These are phyloP conservation scores for Pythium brassicae DNA, from an alignment of 352 stramenopile species.

Conservation along the genomic window DNA sequence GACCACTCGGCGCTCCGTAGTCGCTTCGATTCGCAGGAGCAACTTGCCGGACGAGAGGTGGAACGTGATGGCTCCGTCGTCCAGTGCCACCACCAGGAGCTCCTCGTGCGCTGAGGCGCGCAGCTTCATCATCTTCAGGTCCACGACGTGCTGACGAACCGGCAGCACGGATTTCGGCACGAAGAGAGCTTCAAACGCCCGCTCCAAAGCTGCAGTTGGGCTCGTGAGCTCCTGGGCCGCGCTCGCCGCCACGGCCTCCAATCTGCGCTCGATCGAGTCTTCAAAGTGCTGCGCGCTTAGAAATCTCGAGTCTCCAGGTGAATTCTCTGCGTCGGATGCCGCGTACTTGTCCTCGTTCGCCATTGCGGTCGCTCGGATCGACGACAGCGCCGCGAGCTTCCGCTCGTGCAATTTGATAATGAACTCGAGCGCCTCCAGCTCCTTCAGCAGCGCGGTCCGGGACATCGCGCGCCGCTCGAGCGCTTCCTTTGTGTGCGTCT, in stretches of 20 bases:
- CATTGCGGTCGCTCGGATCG: slow-evolving; percentile 17
- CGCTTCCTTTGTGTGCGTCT: neutral
- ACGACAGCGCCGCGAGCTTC: slow-evolving; percentile 30
- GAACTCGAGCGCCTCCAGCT: slow-evolving; percentile 27
- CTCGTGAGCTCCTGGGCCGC: neutral
- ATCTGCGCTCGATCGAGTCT: slow-evolving; percentile 11
- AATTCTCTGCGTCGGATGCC: neutral
- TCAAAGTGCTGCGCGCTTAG: neutral
- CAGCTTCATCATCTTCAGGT: slow-evolving; percentile 44
- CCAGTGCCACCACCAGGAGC: slow-evolving; percentile 30
- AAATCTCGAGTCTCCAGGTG: neutral
- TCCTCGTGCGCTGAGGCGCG: slow-evolving; percentile 18
- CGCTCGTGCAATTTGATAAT: slow-evolving; percentile 39
- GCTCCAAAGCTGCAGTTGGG: neutral
- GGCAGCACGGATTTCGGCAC: slow-evolving; percentile 21
- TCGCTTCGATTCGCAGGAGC: slow-evolving; percentile 15
- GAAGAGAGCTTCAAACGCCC: slow-evolving; percentile 39
- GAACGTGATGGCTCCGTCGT: slow-evolving; percentile 24
- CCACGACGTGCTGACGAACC: slow-evolving; percentile 16
- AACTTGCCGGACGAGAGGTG: slow-evolving; percentile 20
- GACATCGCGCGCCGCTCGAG: neutral
- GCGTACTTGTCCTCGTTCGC: neutral
- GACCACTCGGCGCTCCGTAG: slow-evolving; percentile 4
- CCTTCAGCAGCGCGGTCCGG: slow-evolving; percentile 18
- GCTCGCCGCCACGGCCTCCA: slow-evolving; percentile 12